Evolutionary conservation across 202 grass and related monocot genomes (phyloP).

Genomic region (Musa balbisiana): DNA sequence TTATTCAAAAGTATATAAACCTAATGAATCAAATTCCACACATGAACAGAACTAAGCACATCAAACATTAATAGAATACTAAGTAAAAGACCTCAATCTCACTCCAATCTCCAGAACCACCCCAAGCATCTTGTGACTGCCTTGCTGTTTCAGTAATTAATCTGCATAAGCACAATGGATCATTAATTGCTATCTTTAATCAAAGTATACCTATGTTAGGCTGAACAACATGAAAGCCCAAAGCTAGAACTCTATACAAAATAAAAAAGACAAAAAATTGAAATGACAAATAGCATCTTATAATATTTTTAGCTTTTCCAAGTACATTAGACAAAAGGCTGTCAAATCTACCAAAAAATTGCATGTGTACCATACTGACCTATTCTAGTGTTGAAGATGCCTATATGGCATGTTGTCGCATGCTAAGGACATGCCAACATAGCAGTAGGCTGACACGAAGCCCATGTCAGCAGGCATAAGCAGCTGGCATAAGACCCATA

Average conservation of each 20-base stretch:
- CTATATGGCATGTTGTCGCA: too few relatives aligned
- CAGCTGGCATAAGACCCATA: too few relatives aligned
- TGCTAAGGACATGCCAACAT: too few relatives aligned
- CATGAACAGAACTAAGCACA: slow-evolving; percentile 2
- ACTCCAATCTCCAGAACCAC: slow-evolving; percentile 65
- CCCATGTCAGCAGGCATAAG: too few relatives aligned
- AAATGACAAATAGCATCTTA: too few relatives aligned
- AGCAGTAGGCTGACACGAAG: too few relatives aligned
- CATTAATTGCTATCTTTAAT: background rate
- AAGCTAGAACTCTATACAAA: background rate
- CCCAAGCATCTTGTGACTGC: slow-evolving; percentile 56
- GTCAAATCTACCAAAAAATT: too few relatives aligned
- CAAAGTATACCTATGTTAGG: background rate
- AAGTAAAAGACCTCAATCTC: slow-evolving; percentile 67
- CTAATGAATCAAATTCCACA: background rate
- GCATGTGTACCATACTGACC: too few relatives aligned
- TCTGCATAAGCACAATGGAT: slow-evolving; percentile 33
- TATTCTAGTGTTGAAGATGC: too few relatives aligned
- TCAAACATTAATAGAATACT: slow-evolving; percentile 4
- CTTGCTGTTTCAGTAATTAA: slow-evolving; percentile 89
- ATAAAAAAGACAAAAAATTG: background rate
- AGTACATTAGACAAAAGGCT: too few relatives aligned
- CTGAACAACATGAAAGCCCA: background rate
- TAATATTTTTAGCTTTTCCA: background rate
- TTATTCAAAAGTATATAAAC: too few relatives aligned